Conservation (phyloP, 1,284 basidiomycete genomes). For the Trichosporon asahii region DNA sequence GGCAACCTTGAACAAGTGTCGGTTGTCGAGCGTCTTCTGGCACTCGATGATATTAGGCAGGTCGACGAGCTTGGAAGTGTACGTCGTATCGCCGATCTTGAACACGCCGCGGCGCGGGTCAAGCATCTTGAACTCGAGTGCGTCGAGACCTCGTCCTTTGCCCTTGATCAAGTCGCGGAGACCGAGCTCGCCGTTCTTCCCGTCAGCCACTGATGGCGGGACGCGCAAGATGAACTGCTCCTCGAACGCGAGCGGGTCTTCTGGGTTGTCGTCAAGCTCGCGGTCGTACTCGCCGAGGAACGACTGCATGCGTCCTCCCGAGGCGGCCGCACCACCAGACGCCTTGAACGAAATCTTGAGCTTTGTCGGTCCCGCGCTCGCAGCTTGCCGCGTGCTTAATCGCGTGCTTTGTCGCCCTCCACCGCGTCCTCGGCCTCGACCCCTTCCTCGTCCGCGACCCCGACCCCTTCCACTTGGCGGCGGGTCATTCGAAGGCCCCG, state of each 20-base stretch:
- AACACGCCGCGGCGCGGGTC: constrained; percentile 90
- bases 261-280: constrained; percentile 92
- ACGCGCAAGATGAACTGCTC: constrained; percentile 95
- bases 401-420: constrained; percentile 19
- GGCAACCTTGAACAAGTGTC: constrained; percentile 96
- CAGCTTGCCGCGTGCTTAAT: constrained; percentile 21
- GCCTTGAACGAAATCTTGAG: constrained; percentile 45
- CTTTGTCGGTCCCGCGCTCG: constrained; percentile 20
- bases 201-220: constrained; percentile 62
- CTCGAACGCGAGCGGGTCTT: constrained; percentile 81
- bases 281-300: constrained; percentile 86
- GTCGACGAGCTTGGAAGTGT: constrained; percentile 92
- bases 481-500: background rate
- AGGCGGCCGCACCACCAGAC: constrained; percentile 19
- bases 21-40: constrained; percentile 94
- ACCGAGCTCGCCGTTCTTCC: constrained; percentile 54
- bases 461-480: constrained; percentile 13
- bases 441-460: constrained; percentile 25
- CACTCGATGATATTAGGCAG: constrained; percentile 91
- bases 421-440: constrained; percentile 22
- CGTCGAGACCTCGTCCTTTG: constrained; percentile 69
- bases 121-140: constrained; percentile 98
- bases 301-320: constrained; percentile 56
- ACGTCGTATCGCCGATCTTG: constrained; percentile 75
- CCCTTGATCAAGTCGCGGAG: constrained; percentile 74